These are phyloP conservation scores for Lichtheimia corymbifera DNA, from an alignment of 371 early-diverging fungal species.

Conservation along the genomic window DNA sequence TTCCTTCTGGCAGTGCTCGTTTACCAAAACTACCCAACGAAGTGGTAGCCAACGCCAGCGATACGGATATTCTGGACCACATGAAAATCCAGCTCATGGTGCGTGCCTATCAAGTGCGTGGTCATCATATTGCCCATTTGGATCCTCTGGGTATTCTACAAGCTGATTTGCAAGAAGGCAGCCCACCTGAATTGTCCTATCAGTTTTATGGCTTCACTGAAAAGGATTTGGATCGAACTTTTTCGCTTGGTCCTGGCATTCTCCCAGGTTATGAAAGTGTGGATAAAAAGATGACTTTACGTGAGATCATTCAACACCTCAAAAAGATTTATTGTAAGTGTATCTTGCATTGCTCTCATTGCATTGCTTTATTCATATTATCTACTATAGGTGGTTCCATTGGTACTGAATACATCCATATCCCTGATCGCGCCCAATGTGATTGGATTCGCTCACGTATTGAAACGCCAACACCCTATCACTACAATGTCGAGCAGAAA, in stretches of 20 bases:
- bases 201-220: conserved; percentile 93
- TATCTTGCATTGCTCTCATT: background rate
- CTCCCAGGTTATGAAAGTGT: conserved; percentile 82
- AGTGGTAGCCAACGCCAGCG: conserved; percentile 26
- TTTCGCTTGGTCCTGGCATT: conserved; percentile 93
- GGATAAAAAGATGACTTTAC: conserved; percentile 75
- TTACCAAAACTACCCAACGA: conserved; percentile 61
- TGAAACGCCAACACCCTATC: conserved; percentile 87
- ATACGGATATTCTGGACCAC: conserved; percentile 83
- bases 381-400: conserved; percentile 73
- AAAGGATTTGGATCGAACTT: conserved; percentile 86
- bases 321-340: conserved; percentile 84
- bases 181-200: conserved; percentile 85
- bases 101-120: conserved; percentile 96
- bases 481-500: conserved; percentile 87
- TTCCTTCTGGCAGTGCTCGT: conserved; percentile 69
- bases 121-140: conserved; percentile 92
- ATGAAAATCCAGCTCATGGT: conserved; percentile 97
- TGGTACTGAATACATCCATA: conserved; percentile 97
- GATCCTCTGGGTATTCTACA: conserved; percentile 90
- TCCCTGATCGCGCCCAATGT: conserved; percentile 92
- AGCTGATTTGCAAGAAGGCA: conserved; percentile 55
- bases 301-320: conserved; percentile 85
- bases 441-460: conserved; percentile 95
- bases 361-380: background rate